Evolutionary conservation across 495 filamentous ascomycete genomes (phyloP).

Genomic region (Penicillium soppii): DNA sequence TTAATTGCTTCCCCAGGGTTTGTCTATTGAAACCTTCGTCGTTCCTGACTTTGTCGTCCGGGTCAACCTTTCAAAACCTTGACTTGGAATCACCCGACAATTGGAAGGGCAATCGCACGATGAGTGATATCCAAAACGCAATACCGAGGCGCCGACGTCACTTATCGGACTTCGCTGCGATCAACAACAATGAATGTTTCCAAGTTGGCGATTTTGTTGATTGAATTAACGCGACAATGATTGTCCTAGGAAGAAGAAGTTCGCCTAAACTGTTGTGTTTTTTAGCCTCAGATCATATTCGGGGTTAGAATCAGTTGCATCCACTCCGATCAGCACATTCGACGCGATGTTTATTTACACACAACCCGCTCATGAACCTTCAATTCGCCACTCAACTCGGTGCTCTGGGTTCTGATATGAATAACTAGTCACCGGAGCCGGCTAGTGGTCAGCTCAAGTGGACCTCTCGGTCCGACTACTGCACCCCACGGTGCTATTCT

Average conservation of each 20-base stretch:
- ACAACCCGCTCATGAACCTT: background rate
- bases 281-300: background rate
- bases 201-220: background rate
- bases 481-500: conserved; percentile 24
- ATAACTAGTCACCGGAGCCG: conserved; percentile 19
- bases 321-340: background rate
- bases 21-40: conserved; percentile 9
- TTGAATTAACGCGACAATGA: background rate
- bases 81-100: background rate
- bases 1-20: conserved; percentile 18
- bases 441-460: conserved; percentile 14
- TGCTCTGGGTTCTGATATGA: conserved; percentile 20
- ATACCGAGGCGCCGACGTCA: background rate
- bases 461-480: conserved; percentile 10
- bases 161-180: background rate
- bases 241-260: too few relatives aligned
- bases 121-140: too few relatives aligned
- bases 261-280: too few relatives aligned
- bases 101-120: background rate
- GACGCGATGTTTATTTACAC: background rate
- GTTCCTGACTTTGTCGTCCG: background rate
- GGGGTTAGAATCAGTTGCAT: too few relatives aligned
- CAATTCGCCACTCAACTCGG: conserved; percentile 21
- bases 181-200: background rate
- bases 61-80: background rate